Conservation (phyloP, 2,329 filamentous ascomycete species). For the Xylaria sp. region DNA sequence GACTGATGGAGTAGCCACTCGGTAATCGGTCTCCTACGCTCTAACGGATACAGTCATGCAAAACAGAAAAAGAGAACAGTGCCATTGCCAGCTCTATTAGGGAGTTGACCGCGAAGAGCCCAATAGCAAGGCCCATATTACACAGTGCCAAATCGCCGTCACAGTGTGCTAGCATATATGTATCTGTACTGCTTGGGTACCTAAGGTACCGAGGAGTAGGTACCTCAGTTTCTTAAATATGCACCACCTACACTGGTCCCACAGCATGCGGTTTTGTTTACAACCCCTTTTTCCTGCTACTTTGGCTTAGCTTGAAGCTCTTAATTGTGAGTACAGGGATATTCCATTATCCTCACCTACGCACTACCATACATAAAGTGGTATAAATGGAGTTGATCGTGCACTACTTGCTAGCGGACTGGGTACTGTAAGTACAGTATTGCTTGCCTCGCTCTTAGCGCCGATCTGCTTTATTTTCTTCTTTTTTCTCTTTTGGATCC, state of each 20-base stretch:
- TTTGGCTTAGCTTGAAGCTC: background rate
- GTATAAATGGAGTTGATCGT: background rate
- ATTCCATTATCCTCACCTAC: background rate
- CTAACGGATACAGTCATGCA: constrained; percentile 1
- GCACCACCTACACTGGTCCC: background rate
- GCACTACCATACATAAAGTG: background rate
- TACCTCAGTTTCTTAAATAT: background rate
- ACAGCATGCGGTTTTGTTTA: background rate
- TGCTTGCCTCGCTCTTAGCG: background rate
- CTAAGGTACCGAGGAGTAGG: background rate
- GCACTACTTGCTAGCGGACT: background rate
- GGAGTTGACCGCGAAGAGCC: constrained; percentile 7
- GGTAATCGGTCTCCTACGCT: background rate
- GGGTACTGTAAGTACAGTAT: background rate
- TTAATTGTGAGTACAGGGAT: background rate
- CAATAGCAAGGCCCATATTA: background rate
- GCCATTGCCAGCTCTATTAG: background rate
- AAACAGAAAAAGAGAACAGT: constrained; percentile 14
- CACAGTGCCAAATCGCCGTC: constrained; percentile 16
- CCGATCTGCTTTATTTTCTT: background rate
- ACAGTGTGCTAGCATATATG: background rate
- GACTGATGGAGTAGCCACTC: background rate
- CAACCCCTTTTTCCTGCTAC: background rate
- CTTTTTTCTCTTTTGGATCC: background rate
- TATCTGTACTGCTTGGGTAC: background rate